A percentile compares a stretch with the other conserved stretches of the same genome.
Evolutionary conservation across 257 asterid species (phyloP).

Genomic region (Solanum microdontum): DNA sequence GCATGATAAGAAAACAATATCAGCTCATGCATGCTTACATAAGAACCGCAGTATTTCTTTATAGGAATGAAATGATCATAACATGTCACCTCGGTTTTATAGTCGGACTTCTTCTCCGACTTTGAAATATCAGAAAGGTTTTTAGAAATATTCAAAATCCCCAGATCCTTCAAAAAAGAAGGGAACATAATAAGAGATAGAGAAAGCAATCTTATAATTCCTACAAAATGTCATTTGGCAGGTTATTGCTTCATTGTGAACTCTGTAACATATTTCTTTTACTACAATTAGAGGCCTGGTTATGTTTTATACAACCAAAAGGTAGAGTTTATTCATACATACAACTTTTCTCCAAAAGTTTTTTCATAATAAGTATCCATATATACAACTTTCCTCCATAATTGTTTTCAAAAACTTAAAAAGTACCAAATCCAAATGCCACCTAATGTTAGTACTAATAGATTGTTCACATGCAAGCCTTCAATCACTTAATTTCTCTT

Average conservation of each 20-base stretch:
- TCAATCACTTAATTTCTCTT: background rate
- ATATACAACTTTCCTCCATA: background rate
- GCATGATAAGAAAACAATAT: background rate
- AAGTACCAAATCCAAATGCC: background rate
- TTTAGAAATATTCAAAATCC: slow-evolving; percentile 53
- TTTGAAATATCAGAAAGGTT: slow-evolving; percentile 38
- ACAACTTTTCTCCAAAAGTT: background rate
- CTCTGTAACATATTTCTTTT: background rate
- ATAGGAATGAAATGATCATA: slow-evolving; percentile 4
- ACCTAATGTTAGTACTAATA: background rate
- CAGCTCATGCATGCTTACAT: background rate
- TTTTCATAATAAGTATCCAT: background rate
- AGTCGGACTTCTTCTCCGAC: slow-evolving; percentile 33
- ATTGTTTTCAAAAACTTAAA: background rate
- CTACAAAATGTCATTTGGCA: background rate
- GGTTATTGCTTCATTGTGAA: background rate
- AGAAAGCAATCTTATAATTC: background rate
- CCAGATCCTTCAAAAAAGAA: slow-evolving; percentile 52
- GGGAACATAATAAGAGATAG: background rate
- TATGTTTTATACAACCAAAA: background rate
- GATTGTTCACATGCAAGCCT: background rate
- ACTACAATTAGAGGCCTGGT: background rate
- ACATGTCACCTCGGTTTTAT: slow-evolving; percentile 23
- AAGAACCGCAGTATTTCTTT: background rate
- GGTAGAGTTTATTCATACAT: background rate